Percentiles rank a stretch among this genome's conserved stretches.
These are phyloP conservation scores for Osmanthus fragrans DNA, from an alignment of 257 asterid genomes.

Conservation along the genomic window DNA sequence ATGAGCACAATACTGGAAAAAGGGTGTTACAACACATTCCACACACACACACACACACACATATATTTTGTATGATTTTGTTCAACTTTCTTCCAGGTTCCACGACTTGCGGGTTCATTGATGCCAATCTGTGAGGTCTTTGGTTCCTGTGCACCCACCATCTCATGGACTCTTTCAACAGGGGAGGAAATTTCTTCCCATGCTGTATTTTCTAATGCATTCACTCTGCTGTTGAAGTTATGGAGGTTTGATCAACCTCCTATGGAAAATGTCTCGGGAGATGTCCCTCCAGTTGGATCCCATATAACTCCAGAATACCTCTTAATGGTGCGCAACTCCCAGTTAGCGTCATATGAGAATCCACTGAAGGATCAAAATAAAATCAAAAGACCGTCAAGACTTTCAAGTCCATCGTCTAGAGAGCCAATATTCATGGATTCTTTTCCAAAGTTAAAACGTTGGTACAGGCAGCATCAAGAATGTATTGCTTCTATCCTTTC, in stretches of 20 bases:
- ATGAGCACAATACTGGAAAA: not conserved
- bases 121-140: constrained; percentile 96
- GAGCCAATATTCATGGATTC: constrained; percentile 78
- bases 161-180: constrained; percentile 67
- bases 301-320: constrained; percentile 83
- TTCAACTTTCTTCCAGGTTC: constrained; percentile 59
- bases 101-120: constrained; percentile 94
- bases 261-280: constrained; percentile 66
- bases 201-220: constrained; percentile 89
- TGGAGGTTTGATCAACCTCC: constrained; percentile 98
- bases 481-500: constrained; percentile 84
- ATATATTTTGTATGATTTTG: constrained; percentile 3
- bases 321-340: constrained; percentile 72
- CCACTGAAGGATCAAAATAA: constrained; percentile 46
- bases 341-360: constrained; percentile 54
- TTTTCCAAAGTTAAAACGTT: constrained; percentile 84
- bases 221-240: constrained; percentile 77
- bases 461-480: constrained; percentile 91
- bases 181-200: constrained; percentile 83
- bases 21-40: constrained; percentile 2
- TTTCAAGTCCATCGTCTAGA: constrained; percentile 50
- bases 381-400: constrained; percentile 50
- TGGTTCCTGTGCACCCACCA: constrained; percentile 84
- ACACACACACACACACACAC: not conserved
- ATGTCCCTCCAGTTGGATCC: constrained; percentile 67